Evolutionary conservation across 176 grass and related monocot genomes (phyloP), one percentile per base, ranked within the genome.

Genomic region (Alopecurus myosuroides): DNA sequence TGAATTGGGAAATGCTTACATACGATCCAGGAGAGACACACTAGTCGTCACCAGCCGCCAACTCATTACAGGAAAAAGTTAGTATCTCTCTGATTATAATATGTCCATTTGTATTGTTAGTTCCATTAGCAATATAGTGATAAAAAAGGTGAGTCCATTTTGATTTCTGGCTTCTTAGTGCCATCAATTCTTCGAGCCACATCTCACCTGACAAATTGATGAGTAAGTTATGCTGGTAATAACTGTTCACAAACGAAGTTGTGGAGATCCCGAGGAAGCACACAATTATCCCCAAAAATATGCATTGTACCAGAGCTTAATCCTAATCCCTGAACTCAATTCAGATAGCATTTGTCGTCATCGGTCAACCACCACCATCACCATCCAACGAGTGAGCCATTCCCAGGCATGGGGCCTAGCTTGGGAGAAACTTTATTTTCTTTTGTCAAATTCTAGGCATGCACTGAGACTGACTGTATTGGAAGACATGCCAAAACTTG

Each of bases 21-120:
- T 95, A 80, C 87, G 85, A 87, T 87, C 88, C 40, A 53, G 85
- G 69, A 98, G 93, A 85, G 96, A 98, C 78, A 98, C 96, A 41
- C 91, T 98, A 82, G 46, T 98, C 63, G 52, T 95, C 71, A 98
- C 96, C 71, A 98, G 96, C 83, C 82, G 96, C 35, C 82, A 94
- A 66, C 93, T 95, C 51, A 92, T 98, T 74, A 95, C 83, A 11
- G 96, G 96, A 82, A 95, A 94, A 95, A 85, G 96, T 98, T 77
- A 82, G 77, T 76, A 86, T 82, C 44, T 80, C 78, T 66, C 71
- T 81, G 22, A 67, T 53, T 64, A 68, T 61, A 29, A 26, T 70
- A 61, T 57, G 22, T 18, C 31, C 29, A 52, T 33, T 61, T 84
- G n/a, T 76, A 23, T 70, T 77, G 9, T 75, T 48, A 75, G 2